Conservation (phyloP, 2,329 filamentous ascomycete genomes). For the Venturia oleaginea region DNA sequence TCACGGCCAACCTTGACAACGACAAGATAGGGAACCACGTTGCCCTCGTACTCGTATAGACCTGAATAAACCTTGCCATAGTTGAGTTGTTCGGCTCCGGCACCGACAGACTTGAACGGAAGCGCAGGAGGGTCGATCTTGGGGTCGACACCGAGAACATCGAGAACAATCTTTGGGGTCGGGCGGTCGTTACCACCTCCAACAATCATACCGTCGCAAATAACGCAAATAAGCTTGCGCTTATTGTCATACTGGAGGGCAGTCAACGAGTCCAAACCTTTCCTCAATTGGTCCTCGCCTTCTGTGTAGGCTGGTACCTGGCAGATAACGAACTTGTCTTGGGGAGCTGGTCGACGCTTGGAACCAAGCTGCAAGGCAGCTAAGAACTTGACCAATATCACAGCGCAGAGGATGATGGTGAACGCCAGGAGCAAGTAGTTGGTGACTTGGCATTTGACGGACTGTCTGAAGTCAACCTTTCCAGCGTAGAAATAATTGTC, state of each 20-base stretch:
- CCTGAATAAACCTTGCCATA: constrained; percentile 98
- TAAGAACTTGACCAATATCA: constrained; percentile 83
- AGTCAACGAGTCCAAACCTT: constrained; percentile 88
- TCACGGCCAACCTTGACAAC: constrained; percentile 97
- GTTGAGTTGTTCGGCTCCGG: constrained; percentile 86
- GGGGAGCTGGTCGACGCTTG: constrained; percentile 77
- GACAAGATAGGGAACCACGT: constrained; percentile 92
- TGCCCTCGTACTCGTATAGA: constrained; percentile 94
- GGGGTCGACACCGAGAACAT: constrained; percentile 93
- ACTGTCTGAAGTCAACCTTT: constrained; percentile 72
- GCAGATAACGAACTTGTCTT: constrained; percentile 98
- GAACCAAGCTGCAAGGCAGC: constrained; percentile 88
- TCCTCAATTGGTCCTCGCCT: constrained; percentile 87
- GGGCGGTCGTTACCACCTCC: constrained; percentile 93
- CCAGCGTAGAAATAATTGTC: constrained; percentile 77
- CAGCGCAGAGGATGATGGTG: constrained; percentile 69
- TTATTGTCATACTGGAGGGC: constrained; percentile 97
- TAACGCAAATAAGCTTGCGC: constrained; percentile 88
- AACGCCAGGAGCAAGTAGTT: constrained; percentile 85
- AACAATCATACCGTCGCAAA: constrained; percentile 95
- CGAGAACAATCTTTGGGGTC: constrained; percentile 93
- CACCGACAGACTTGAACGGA: constrained; percentile 86
- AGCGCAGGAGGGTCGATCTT: constrained; percentile 92
- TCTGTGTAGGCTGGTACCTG: constrained; percentile 97
- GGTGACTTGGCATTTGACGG: constrained; percentile 71